These are phyloP conservation scores for Neofusicoccum ribis DNA, from an alignment of 2,329 filamentous ascomycete genomes.

Conservation along the genomic window DNA sequence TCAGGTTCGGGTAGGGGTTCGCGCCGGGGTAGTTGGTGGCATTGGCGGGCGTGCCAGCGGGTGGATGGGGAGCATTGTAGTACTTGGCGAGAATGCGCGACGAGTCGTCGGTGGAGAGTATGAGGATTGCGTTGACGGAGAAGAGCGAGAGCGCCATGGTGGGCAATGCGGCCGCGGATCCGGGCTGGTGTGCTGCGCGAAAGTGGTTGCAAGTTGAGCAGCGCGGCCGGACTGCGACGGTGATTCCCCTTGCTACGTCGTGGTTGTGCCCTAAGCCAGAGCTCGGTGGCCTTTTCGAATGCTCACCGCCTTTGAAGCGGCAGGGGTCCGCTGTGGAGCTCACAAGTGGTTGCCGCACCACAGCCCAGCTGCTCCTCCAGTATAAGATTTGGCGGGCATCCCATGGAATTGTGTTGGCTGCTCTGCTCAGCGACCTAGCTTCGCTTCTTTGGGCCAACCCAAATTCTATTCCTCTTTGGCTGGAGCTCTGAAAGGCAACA, in stretches of 20 bases:
- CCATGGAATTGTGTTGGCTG: no score
- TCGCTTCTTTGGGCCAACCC: no score
- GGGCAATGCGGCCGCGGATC: background rate
- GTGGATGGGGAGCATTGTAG: slow-evolving; percentile 71
- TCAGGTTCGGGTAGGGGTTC: slow-evolving; percentile 83
- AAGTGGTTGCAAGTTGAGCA: slow-evolving; percentile 2
- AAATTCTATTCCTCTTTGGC: background rate
- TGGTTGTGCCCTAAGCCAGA: background rate
- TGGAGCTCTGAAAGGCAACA: background rate
- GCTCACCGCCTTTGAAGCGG: slow-evolving; percentile 16
- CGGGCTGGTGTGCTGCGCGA: background rate
- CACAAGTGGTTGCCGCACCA: background rate
- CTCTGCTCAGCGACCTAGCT: no score
- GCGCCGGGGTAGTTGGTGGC: slow-evolving; percentile 61
- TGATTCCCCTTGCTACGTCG: slow-evolving; percentile 16
- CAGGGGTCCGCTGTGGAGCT: background rate
- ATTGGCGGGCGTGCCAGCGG: slow-evolving; percentile 59
- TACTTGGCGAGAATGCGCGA: slow-evolving; percentile 93
- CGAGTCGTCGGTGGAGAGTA: slow-evolving; percentile 73
- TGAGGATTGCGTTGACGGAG: slow-evolving; percentile 51
- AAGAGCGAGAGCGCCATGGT: slow-evolving; percentile 52
- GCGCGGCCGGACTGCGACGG: background rate
- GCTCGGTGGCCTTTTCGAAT: slow-evolving; percentile 18
- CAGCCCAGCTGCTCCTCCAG: no score
- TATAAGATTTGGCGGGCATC: no score